phyloP scores from a whole-genome alignment of 306 rosid species.

The Sicyos baderoa region DNA sequence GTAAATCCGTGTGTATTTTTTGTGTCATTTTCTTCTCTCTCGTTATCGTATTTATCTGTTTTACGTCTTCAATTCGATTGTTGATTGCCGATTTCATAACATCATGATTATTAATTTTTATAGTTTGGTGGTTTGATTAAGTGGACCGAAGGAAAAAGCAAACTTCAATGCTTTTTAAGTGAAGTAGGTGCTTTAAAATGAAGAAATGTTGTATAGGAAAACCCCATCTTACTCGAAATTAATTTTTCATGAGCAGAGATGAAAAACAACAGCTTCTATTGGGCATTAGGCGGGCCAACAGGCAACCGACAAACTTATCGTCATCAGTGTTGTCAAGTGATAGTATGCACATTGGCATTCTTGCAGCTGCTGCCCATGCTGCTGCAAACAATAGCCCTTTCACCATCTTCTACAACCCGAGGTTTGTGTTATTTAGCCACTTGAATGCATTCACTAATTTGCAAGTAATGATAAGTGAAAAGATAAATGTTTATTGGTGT shows the following conservation, averaged over 20 bases:
- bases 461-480: not conserved
- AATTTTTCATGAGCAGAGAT: constrained; percentile 40
- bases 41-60: too few species aligned
- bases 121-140: not conserved
- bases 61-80: too few species aligned
- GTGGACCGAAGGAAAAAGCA: not conserved
- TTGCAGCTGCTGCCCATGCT: constrained; percentile 98
- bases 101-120: too few species aligned
- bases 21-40: too few species aligned
- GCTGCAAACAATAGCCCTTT: constrained; percentile 86
- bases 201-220: not conserved
- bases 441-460: not conserved
- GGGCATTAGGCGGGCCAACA: constrained; percentile 88
- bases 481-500: not conserved
- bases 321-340: constrained; percentile 89
- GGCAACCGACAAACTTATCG: constrained; percentile 76
- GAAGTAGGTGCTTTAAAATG: not conserved
- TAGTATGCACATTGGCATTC: constrained; percentile 97
- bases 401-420: constrained; percentile 82
- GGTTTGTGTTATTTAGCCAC: constrained; percentile 31
- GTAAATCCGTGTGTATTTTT: too few species aligned
- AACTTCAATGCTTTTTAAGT: not conserved
- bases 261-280: constrained; percentile 93
- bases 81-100: too few species aligned
- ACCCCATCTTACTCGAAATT: not conserved